Conservation (phyloP, 192 early-diverging fungal genomes). For the Coemansia furcata region DNA sequence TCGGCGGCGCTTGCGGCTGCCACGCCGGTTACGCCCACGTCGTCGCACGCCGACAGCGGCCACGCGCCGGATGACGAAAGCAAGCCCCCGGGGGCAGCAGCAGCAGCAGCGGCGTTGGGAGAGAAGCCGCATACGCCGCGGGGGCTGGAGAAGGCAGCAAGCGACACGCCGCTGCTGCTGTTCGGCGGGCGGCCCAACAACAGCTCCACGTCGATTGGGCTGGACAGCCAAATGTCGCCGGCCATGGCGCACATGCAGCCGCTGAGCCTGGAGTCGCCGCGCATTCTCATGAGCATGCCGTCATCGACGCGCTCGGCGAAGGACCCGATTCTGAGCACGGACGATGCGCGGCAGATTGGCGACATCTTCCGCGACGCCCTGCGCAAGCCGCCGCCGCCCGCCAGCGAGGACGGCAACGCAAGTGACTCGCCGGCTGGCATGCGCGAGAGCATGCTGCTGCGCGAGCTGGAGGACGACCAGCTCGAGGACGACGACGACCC, state of each 20-base stretch:
- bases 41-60: background rate
- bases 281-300: conserved; percentile 44
- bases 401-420: conserved; percentile 33
- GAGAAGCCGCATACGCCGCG: conserved; percentile 16
- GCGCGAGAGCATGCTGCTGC: conserved; percentile 19
- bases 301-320: conserved; percentile 27
- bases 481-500: conserved; percentile 40
- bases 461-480: conserved; percentile 20
- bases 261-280: conserved; percentile 41
- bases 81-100: background rate
- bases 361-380: conserved; percentile 52
- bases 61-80: background rate
- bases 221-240: conserved; percentile 18
- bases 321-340: conserved; percentile 26
- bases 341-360: conserved; percentile 50
- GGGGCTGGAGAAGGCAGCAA: conserved; percentile 12
- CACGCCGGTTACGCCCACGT: background rate
- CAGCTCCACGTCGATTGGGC: conserved; percentile 23
- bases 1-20: conserved; percentile 8
- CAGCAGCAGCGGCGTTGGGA: background rate
- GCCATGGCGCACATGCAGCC: conserved; percentile 25
- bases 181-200: conserved; percentile 36
- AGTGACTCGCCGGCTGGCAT: conserved; percentile 9
- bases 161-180: conserved; percentile 42
- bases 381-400: conserved; percentile 39